Conservation (phyloP, 2,329 filamentous ascomycete genomes). For the Colletotrichum liriopes region DNA sequence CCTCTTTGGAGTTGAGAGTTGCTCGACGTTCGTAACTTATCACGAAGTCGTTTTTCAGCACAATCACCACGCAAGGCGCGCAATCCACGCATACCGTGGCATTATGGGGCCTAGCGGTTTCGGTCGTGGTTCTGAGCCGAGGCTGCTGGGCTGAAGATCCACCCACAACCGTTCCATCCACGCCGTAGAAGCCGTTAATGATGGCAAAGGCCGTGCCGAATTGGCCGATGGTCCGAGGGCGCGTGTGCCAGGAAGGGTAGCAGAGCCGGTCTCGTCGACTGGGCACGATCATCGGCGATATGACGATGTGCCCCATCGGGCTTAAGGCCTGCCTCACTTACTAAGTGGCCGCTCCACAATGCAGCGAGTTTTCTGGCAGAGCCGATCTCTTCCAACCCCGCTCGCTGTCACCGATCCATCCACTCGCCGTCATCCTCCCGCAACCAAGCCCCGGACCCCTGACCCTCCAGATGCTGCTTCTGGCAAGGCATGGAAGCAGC, state of each 20-base stretch:
- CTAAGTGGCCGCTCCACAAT: background rate
- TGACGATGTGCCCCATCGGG: conserved; percentile 27
- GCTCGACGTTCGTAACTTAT: background rate
- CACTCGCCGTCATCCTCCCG: conserved; percentile 23
- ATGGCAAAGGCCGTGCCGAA: conserved; percentile 7
- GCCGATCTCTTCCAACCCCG: conserved; percentile 16
- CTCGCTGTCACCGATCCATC: conserved; percentile 30
- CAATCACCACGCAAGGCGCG: background rate
- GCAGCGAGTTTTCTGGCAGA: background rate
- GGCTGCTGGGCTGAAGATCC: conserved; percentile 20
- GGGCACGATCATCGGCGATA: conserved; percentile 31
- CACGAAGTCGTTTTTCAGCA: background rate
- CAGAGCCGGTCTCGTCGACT: conserved; percentile 16
- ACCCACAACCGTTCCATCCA: background rate
- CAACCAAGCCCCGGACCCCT: conserved; percentile 30
- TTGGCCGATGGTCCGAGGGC: background rate
- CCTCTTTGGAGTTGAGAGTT: background rate
- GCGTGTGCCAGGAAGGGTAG: conserved; percentile 19
- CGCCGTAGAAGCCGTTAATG: conserved; percentile 9
- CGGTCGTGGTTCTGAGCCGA: conserved; percentile 12
- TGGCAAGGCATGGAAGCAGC: conserved; percentile 38
- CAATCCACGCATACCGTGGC: conserved; percentile 17
- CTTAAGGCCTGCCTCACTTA: conserved; percentile 13
- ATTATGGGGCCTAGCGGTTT: background rate
- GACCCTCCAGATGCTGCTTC: conserved; percentile 20